Evolutionary conservation across 2,329 filamentous ascomycete species (phyloP).

Genomic region (Penicillium thymicola): DNA sequence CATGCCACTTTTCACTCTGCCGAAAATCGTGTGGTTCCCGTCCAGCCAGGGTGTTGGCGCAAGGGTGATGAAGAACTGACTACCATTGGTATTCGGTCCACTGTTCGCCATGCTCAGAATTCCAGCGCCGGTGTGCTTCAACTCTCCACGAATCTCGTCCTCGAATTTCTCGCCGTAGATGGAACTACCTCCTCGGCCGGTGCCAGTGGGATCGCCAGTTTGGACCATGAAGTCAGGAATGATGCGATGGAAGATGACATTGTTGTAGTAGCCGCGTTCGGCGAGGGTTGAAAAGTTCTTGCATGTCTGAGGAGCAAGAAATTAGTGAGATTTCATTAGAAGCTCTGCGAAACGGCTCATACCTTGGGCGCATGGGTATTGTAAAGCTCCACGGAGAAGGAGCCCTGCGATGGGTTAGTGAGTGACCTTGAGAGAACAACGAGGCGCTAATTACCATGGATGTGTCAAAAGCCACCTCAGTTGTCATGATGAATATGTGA

Average conservation of each 20-base stretch:
- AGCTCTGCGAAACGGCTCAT: conserved; percentile 7
- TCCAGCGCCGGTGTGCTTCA: conserved; percentile 91
- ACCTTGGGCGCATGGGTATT: conserved; percentile 75
- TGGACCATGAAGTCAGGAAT: conserved; percentile 97
- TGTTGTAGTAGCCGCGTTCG: conserved; percentile 81
- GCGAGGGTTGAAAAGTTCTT: conserved; percentile 81
- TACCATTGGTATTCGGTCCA: conserved; percentile 88
- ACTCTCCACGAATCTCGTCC: conserved; percentile 74
- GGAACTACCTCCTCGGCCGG: conserved; percentile 79
- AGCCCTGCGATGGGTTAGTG: conserved; percentile 57
- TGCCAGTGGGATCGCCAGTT: conserved; percentile 90
- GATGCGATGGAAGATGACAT: conserved; percentile 84
- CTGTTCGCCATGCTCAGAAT: conserved; percentile 96
- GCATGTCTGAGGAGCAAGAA: conserved; percentile 59
- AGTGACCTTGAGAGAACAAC: neutral
- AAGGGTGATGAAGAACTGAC: conserved; percentile 93
- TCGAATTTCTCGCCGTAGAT: conserved; percentile 94
- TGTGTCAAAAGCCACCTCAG: conserved; percentile 77
- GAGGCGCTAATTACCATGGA: conserved; percentile 62
- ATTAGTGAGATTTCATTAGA: conserved; percentile 15
- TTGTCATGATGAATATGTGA: conserved; percentile 58
- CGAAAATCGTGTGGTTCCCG: conserved; percentile 96
- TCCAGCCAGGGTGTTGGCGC: conserved; percentile 95
- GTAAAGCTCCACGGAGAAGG: conserved; percentile 86
- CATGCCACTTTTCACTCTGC: conserved; percentile 80